Evolutionary conservation across 805 yeast species (phyloP), one percentile per base, ranked within the genome.

Genomic region (Kluyveromyces wickerhamii): DNA sequence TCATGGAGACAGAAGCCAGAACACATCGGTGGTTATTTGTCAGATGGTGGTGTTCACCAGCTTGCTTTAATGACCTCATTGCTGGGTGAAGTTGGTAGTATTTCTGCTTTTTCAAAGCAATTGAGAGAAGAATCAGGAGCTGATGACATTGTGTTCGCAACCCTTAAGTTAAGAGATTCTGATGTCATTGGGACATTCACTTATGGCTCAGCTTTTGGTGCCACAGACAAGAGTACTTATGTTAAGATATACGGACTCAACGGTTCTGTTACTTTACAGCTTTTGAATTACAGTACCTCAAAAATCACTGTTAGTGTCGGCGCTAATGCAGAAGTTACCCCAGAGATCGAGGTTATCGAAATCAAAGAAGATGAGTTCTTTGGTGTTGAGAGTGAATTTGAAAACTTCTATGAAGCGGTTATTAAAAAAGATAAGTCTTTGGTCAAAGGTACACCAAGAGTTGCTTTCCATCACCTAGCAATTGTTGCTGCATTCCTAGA

Each of bases 21-120:
- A 59, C 96, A 89, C 55, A 72, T 87, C 45, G 97, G 97, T 36
- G 96, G 96, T 0, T 88, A 68, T 60, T 66, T 89, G 49, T 79
- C 89, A 39, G 97, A 89, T 52, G 96, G 96, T 51, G 97, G 96
- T 55, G 97, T 89, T 16, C 97, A 89, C 61, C 96, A 88, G 59
- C 65, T 88, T 57, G 95, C 95, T 3, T 63, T 86, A 24, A 69
- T 88, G 44, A 86, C 95, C 7, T 85, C 76, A 40, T 76, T 86
- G 13, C 66, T 89, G 36, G 96, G 97, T 35, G 66, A 68, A 16
- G 79, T 86, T 11, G 74, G 71, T 32, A 59, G 77, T 5, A 75
- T 88, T 24, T 72, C 84, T 36, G 96, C 87, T 7, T 71, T 72
- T 45, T 79, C 96, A 10, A 74, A 66, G 41, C 96, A 87, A 62